Percentiles rank a stretch among this genome's conserved stretches.
Conservation (phyloP, 768 basidiomycete species). For the Podaxis sp. region DNA sequence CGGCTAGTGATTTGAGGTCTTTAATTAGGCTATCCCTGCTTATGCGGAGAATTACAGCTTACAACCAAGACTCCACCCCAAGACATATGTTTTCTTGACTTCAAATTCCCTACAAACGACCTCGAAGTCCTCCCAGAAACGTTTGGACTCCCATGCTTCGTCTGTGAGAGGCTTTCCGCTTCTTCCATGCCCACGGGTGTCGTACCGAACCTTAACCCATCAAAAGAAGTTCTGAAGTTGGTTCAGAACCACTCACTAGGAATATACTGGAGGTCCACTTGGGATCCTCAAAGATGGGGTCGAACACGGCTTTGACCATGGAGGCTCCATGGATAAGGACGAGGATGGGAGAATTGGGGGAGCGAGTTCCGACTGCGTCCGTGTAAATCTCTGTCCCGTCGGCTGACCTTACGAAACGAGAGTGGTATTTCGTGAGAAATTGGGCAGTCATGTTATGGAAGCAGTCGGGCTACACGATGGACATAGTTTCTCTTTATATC, state of each 20-base stretch:
- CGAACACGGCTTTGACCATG: constrained; percentile 24
- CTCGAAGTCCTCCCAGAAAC: constrained; percentile 27
- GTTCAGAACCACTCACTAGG: constrained; percentile 20
- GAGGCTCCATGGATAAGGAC: constrained; percentile 33
- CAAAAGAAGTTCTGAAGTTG: not conserved
- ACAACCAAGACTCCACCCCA: constrained; percentile 27
- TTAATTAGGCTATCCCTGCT: too few relatives aligned
- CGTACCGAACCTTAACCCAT: constrained; percentile 17
- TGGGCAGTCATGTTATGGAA: not conserved
- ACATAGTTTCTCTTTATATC: too few relatives aligned
- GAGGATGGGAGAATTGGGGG: constrained; percentile 23
- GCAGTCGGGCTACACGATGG: too few relatives aligned
- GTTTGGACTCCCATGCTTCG: constrained; percentile 23
- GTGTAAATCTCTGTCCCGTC: constrained; percentile 34
- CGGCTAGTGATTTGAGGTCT: constrained; percentile 9
- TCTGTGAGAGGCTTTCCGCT: constrained; percentile 23
- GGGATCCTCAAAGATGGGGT: constrained; percentile 27
- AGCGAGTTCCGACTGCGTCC: constrained; percentile 26
- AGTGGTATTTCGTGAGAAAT: not conserved
- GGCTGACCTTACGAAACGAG: constrained; percentile 16
- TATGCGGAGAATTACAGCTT: not conserved
- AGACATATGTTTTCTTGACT: constrained; percentile 23
- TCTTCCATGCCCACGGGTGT: constrained; percentile 28
- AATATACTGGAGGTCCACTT: constrained; percentile 16
- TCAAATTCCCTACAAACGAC: constrained; percentile 26